Percentiles rank a stretch among this genome's conserved stretches.
Conservation (phyloP, 2,329 filamentous ascomycete genomes). For the Xylariaceae sp. region DNA sequence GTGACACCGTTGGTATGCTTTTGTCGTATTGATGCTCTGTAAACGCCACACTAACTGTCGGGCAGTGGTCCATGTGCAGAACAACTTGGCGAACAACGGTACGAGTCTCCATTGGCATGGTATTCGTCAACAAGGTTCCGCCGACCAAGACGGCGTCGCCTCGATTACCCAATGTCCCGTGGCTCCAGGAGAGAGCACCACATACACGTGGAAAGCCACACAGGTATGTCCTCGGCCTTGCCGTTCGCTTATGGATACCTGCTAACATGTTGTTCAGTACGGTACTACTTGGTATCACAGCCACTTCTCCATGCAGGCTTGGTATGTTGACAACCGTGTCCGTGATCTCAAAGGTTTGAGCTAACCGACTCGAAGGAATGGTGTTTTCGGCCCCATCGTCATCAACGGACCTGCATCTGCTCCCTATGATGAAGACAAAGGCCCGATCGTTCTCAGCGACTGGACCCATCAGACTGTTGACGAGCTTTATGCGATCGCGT, state of each 20-base stretch:
- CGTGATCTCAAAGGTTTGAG: background rate
- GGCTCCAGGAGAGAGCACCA: constrained; percentile 46
- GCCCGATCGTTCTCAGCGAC: constrained; percentile 52
- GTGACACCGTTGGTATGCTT: constrained; percentile 21
- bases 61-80: constrained; percentile 49
- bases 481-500: constrained; percentile 30
- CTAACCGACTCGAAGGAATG: constrained; percentile 23
- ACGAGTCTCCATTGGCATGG: constrained; percentile 61
- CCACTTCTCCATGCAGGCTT: constrained; percentile 44
- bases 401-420: constrained; percentile 54
- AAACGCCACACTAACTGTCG: constrained; percentile 18
- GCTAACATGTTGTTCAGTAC: constrained; percentile 35
- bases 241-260: background rate
- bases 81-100: constrained; percentile 48
- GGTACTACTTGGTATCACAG: constrained; percentile 57
- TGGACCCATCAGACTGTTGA: constrained; percentile 48
- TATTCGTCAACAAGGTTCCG: constrained; percentile 49
- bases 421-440: constrained; percentile 59
- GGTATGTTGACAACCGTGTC: constrained; percentile 12
- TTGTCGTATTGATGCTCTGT: background rate
- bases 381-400: constrained; percentile 47
- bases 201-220: constrained; percentile 52
- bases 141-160: constrained; percentile 52
- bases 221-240: constrained; percentile 9
- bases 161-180: constrained; percentile 46